phyloP scores from a whole-genome alignment of 2,329 filamentous ascomycete genomes.

The Sarocladium kiliense region DNA sequence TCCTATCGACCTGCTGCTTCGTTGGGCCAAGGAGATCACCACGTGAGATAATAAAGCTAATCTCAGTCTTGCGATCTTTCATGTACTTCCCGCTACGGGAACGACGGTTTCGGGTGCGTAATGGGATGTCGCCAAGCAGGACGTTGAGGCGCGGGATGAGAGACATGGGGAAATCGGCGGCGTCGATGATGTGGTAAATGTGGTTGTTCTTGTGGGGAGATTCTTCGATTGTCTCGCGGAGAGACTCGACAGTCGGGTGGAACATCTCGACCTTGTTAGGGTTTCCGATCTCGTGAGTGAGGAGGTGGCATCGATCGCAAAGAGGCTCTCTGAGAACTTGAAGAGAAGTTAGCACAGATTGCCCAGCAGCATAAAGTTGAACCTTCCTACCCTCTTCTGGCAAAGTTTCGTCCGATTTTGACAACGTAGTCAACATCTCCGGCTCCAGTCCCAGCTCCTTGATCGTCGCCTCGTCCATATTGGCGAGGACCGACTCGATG shows the following conservation, averaged over 20 bases:
- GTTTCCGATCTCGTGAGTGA: constrained; percentile 53
- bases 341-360: neutral
- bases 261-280: constrained; percentile 54
- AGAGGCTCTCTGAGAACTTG: constrained; percentile 45
- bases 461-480: constrained; percentile 35
- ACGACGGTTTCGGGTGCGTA: constrained; percentile 77
- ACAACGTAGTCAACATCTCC: neutral
- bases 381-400: neutral
- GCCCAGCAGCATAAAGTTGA: neutral
- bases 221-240: constrained; percentile 79
- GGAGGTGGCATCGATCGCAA: constrained; percentile 82
- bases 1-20: constrained; percentile 74
- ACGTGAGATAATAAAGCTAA: constrained; percentile 88
- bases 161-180: constrained; percentile 95
- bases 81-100: constrained; percentile 62
- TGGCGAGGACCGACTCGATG: constrained; percentile 38
- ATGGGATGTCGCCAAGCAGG: constrained; percentile 63
- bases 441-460: constrained; percentile 42
- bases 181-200: constrained; percentile 91
- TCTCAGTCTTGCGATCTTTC: constrained; percentile 63
- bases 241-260: constrained; percentile 75
- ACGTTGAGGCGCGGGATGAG: constrained; percentile 71
- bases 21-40: constrained; percentile 80
- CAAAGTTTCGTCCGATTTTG: neutral
- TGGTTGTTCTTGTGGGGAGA: constrained; percentile 89